These are phyloP conservation scores for Sclerotinia subarctica DNA, from an alignment of 2,329 filamentous ascomycete species.

Conservation along the genomic window DNA sequence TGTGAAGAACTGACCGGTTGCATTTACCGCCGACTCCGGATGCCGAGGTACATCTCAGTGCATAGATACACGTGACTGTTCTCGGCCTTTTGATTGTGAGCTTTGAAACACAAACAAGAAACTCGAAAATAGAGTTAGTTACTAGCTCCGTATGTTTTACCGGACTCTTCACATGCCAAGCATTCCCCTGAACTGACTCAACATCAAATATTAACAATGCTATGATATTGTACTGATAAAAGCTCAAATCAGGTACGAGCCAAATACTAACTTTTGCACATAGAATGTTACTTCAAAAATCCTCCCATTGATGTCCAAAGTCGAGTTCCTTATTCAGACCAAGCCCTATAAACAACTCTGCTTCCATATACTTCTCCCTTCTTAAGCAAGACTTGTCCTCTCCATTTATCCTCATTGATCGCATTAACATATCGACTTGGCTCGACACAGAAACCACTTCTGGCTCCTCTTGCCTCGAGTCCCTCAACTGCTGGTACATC, in stretches of 20 bases:
- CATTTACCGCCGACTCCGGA: neutral
- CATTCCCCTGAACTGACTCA: neutral
- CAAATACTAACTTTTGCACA: neutral
- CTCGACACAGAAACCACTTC: constrained; percentile 87
- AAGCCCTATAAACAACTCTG: constrained; percentile 78
- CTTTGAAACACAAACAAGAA: neutral
- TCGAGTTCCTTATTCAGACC: constrained; percentile 55
- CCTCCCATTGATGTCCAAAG: neutral
- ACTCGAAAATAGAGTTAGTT: neutral
- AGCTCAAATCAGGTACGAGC: neutral
- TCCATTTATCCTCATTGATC: constrained; percentile 77
- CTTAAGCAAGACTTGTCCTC: constrained; percentile 72
- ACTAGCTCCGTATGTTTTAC: neutral
- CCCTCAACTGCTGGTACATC: constrained; percentile 66
- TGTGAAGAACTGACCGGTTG: constrained; percentile 11
- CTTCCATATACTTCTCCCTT: constrained; percentile 81
- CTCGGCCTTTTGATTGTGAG: neutral
- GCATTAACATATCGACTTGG: constrained; percentile 90
- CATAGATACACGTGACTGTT: constrained; percentile 4
- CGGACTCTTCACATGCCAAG: neutral
- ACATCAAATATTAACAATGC: neutral
- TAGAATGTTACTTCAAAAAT: constrained; percentile 5
- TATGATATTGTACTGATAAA: neutral
- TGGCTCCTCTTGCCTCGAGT: constrained; percentile 59
- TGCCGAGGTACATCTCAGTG: constrained; percentile 7